phyloP scores from a whole-genome alignment of 345 rosid species.

The Balakata baccata region DNA sequence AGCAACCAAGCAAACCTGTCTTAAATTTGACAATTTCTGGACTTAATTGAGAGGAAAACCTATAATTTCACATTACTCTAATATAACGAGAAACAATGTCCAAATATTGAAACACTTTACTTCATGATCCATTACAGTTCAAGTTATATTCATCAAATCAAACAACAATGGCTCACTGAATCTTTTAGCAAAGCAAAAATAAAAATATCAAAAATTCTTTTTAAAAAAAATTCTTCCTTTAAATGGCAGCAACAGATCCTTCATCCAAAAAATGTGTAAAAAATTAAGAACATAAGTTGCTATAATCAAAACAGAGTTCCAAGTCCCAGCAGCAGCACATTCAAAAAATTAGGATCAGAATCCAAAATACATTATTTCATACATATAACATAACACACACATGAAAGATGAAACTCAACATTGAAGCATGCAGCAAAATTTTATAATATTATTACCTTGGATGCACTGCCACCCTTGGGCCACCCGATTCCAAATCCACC shows the following conservation, averaged over 20 bases:
- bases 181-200: too few relatives aligned
- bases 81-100: background rate
- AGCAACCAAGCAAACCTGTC: background rate
- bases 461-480: conserved; percentile 64
- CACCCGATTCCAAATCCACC: conserved; percentile 74
- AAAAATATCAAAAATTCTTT: too few relatives aligned
- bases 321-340: background rate
- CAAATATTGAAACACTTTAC: background rate
- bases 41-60: background rate
- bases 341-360: background rate
- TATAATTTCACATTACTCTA: background rate
- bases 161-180: background rate
- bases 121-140: background rate
- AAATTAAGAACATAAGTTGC: too few relatives aligned
- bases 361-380: too few relatives aligned
- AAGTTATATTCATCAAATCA: background rate
- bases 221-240: too few relatives aligned
- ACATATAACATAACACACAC: background rate
- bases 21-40: background rate
- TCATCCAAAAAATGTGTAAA: too few relatives aligned
- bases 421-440: background rate
- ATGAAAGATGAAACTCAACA: conserved; percentile 10
- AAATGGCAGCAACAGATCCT: too few relatives aligned
- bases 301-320: background rate
- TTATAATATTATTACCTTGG: conserved; percentile 44